A percentile compares a stretch with the other conserved stretches of the same genome.
Conservation (phyloP, 2,329 filamentous ascomycete species). For the Ophiobolus disseminans region DNA sequence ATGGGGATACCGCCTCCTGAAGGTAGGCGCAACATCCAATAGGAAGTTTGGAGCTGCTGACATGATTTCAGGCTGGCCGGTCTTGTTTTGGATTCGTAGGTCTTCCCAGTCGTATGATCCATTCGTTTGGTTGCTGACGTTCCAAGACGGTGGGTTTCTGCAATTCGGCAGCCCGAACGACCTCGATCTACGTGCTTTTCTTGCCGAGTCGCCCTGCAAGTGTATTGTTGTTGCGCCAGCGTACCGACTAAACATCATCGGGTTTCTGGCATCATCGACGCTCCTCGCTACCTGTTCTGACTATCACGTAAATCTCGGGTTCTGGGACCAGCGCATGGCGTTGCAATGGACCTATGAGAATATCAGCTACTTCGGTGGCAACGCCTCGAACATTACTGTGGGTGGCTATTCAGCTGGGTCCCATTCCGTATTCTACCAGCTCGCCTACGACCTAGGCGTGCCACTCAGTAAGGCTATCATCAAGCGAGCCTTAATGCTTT, state of each 20-base stretch:
- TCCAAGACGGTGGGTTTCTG: slow-evolving; percentile 61
- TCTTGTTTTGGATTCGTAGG: slow-evolving; percentile 64
- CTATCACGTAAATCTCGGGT: slow-evolving; percentile 58
- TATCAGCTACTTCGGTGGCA: slow-evolving; percentile 59
- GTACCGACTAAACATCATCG: slow-evolving; percentile 64
- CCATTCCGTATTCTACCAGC: slow-evolving; percentile 64
- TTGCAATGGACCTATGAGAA: slow-evolving; percentile 64
- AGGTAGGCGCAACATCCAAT: slow-evolving; percentile 24
- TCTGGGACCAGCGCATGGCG: slow-evolving; percentile 65
- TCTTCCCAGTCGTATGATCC: too few species aligned
- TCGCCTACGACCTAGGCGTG: slow-evolving; percentile 62
- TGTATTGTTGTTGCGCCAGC: slow-evolving; percentile 63
- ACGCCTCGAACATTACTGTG: slow-evolving; percentile 60
- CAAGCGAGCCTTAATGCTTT: slow-evolving; percentile 61
- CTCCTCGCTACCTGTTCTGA: slow-evolving; percentile 48
- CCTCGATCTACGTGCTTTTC: slow-evolving; percentile 53
- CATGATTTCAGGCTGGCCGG: slow-evolving; percentile 58
- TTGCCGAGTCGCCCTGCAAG: slow-evolving; percentile 55
- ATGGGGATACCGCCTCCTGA: slow-evolving; percentile 51
- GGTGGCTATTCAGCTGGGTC: slow-evolving; percentile 64
- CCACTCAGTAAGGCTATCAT: slow-evolving; percentile 57
- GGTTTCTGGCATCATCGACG: slow-evolving; percentile 61
- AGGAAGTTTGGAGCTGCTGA: slow-evolving; percentile 9
- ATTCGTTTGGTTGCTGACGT: background rate
- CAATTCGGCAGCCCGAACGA: slow-evolving; percentile 63